Conservation (phyloP, 2,329 filamentous ascomycete species). For the Botryotinia globosa region DNA sequence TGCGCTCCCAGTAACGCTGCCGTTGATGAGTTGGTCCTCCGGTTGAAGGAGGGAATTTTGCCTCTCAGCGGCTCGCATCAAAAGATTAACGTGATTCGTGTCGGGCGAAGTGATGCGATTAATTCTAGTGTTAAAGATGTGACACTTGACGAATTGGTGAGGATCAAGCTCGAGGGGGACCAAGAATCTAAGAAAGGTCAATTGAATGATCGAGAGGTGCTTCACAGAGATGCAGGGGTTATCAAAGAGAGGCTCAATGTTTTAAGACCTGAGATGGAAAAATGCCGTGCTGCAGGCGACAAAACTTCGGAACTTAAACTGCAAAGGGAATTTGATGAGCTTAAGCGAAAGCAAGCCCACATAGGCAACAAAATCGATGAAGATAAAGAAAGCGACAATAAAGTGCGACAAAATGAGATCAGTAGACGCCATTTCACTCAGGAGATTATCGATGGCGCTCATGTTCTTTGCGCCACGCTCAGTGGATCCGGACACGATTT, state of each 20-base stretch:
- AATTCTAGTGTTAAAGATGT: slow-evolving; percentile 87
- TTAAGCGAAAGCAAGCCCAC: slow-evolving; percentile 72
- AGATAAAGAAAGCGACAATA: slow-evolving; percentile 81
- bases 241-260: slow-evolving; percentile 74
- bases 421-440: slow-evolving; percentile 82
- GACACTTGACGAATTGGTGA: slow-evolving; percentile 88
- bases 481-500: slow-evolving; percentile 97
- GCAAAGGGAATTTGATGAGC: slow-evolving; percentile 71
- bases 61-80: slow-evolving; percentile 69
- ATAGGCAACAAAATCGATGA: slow-evolving; percentile 84
- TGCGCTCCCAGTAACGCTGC: slow-evolving; percentile 99
- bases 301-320: slow-evolving; percentile 52
- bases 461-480: slow-evolving; percentile 91
- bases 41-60: slow-evolving; percentile 83
- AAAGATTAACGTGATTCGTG: slow-evolving; percentile 81
- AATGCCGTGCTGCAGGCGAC: slow-evolving; percentile 56
- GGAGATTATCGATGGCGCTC: slow-evolving; percentile 82
- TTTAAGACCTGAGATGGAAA: slow-evolving; percentile 69
- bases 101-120: slow-evolving; percentile 89
- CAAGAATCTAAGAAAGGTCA: slow-evolving; percentile 55
- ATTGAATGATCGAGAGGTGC: slow-evolving; percentile 51
- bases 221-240: slow-evolving; percentile 62
- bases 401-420: slow-evolving; percentile 81
- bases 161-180: slow-evolving; percentile 63
- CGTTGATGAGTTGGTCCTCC: slow-evolving; percentile 91